Evolutionary conservation across 2,329 filamentous ascomycete genomes (phyloP).

Genomic region (Penicillium sp.): DNA sequence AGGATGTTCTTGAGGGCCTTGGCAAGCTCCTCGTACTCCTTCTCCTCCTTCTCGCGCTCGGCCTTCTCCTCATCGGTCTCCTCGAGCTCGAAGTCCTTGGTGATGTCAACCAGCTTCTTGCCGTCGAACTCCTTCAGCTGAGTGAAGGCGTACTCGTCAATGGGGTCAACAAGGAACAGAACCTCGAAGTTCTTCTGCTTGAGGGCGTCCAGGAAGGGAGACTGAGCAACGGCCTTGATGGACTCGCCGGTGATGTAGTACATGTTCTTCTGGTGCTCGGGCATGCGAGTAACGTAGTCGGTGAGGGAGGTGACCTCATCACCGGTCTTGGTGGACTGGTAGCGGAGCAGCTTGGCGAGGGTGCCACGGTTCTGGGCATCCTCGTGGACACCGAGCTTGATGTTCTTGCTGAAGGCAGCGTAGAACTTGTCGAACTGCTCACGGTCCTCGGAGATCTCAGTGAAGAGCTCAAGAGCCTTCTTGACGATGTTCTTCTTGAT

Average conservation of each 20-base stretch:
- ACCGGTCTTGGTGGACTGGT: constrained; percentile 98
- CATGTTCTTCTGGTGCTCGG: constrained; percentile 99
- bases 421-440: constrained; percentile 99
- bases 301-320: constrained; percentile 91
- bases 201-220: constrained; percentile 96
- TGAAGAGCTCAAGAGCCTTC: constrained; percentile 99
- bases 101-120: constrained; percentile 99
- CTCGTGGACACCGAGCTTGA: constrained; percentile 99
- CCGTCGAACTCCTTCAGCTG: constrained; percentile 99
- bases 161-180: constrained; percentile 98
- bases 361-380: constrained; percentile 92
- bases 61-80: constrained; percentile 99
- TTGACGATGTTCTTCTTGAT: constrained; percentile 99
- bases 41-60: constrained; percentile 91
- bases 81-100: constrained; percentile 99
- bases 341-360: constrained; percentile 97
- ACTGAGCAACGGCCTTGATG: constrained; percentile 96
- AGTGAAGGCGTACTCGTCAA: constrained; percentile 99
- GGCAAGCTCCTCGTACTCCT: constrained; percentile 91
- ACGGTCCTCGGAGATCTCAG: constrained; percentile 98
- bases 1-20: constrained; percentile 99
- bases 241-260: constrained; percentile 99
- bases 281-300: constrained; percentile 99
- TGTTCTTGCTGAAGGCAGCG: constrained; percentile 98
- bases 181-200: constrained; percentile 99